Evolutionary conservation across 1,139 yeast genomes (phyloP), one percentile per base, ranked within the genome.

Genomic region (Suhomyces chickasaworum): DNA sequence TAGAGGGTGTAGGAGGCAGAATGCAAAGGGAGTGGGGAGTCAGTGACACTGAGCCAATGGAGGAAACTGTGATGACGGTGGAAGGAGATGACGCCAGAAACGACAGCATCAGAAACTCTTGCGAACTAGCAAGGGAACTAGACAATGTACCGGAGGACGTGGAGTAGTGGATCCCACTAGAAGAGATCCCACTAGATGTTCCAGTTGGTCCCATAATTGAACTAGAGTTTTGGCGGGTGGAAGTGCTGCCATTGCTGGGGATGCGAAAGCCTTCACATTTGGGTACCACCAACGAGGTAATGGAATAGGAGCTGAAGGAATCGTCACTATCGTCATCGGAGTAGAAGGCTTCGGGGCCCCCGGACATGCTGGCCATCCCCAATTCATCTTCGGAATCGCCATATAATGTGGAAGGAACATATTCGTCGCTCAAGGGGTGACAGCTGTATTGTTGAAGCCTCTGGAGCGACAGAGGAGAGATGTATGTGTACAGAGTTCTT

Each of bases 361-460:
- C 15, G 32, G 32, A 17, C 18, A 29, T 29, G 13, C 27, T 18
- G 18, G 41, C 25, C 37, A 38, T 22, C 16, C 31, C 36, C 10
- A 25, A 12, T 7, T 44, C 49, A 21, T 39, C 47, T 12, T 46
- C 49, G 33, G n/a, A 27, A 7, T 46, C 50, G 23, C 41, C 45
- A 20, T 33, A 41, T n/a, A 44, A 30, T 6, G 40, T 22, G 3
- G 33, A 42, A 2, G 49, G 44, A 10, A 49, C 52, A 31, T 49
- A 49, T 37, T 49, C 52, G 37, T 49, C 52, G 33, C 52, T 49
- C 20, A 49, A 34, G 9, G 45, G 45, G 21, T 49, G 52, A 31
- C 34, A 17, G 36, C 37, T 20, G 44, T 44, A 47, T 31, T 46
- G 47, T 30, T 47, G 48, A 16, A 41, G 42, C 13, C 51, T 34